Conservation (phyloP, 805 yeast species). For the Starmerella geochares region DNA sequence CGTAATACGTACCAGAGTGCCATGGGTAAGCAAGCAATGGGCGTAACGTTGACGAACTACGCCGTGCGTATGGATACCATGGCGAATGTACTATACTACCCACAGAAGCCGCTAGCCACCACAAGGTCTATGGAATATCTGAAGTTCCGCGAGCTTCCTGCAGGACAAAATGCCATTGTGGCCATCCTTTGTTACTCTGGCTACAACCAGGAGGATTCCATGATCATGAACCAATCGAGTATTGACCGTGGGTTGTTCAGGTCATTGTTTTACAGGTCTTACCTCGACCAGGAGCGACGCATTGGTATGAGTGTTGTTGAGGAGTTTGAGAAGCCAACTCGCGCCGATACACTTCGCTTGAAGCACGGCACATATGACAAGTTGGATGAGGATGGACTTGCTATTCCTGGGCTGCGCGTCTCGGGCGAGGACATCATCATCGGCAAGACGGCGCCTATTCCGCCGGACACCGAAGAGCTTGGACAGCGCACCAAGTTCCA, state of each 20-base stretch:
- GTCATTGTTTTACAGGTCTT: constrained; percentile 89
- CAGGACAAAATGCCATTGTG: constrained; percentile 97
- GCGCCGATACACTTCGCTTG: constrained; percentile 87
- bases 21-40: constrained; percentile 99
- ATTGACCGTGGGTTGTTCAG: constrained; percentile 95
- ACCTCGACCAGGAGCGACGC: constrained; percentile 97
- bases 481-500: constrained; percentile 98
- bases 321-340: constrained; percentile 92
- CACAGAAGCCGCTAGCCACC: constrained; percentile 96
- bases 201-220: constrained; percentile 98
- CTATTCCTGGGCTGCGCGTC: constrained; percentile 96
- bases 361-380: constrained; percentile 98
- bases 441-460: constrained; percentile 97
- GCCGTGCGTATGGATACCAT: constrained; percentile 97
- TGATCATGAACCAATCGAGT: constrained; percentile 98
- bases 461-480: constrained; percentile 97
- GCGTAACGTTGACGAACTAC: constrained; percentile 91
- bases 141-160: constrained; percentile 95
- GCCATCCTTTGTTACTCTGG: constrained; percentile 98
- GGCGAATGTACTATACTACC: constrained; percentile 96
- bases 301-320: constrained; percentile 98
- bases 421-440: constrained; percentile 98
- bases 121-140: constrained; percentile 96
- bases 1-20: constrained; percentile 99
- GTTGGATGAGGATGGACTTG: constrained; percentile 94